Percentiles rank a stretch among this genome's conserved stretches.
These are phyloP conservation scores for Mortierella alpina DNA, from an alignment of 192 early-diverging fungal species.

Conservation along the genomic window DNA sequence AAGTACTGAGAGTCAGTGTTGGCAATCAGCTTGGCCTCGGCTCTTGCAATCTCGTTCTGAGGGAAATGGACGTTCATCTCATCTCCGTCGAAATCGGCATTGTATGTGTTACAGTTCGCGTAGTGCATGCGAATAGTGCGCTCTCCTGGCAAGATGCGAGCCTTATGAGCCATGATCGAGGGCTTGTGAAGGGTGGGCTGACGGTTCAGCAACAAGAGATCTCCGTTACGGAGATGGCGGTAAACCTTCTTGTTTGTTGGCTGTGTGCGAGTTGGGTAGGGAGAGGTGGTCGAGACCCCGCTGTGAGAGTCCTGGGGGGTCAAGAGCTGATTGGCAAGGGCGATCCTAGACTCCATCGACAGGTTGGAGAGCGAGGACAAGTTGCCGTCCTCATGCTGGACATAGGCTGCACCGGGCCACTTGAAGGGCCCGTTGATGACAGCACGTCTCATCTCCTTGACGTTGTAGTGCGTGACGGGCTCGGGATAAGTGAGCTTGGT, in stretches of 20 bases:
- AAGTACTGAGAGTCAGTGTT: constrained; percentile 96
- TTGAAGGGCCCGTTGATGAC: constrained; percentile 95
- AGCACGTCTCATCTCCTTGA: constrained; percentile 87
- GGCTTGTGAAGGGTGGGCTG: constrained; percentile 99
- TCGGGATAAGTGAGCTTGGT: constrained; percentile 96
- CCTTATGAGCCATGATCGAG: constrained; percentile 98
- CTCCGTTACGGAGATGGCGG: constrained; percentile 96
- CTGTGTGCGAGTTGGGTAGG: constrained; percentile 71
- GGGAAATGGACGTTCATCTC: constrained; percentile 99
- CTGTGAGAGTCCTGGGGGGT: constrained; percentile 72
- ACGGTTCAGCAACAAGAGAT: constrained; percentile 97
- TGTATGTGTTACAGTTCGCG: constrained; percentile 92
- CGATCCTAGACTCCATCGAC: constrained; percentile 89
- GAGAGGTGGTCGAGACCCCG: constrained; percentile 52
- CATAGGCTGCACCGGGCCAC: constrained; percentile 96
- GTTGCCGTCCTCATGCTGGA: constrained; percentile 96
- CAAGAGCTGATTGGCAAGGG: constrained; percentile 93
- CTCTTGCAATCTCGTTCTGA: constrained; percentile 95
- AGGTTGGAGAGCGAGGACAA: constrained; percentile 83
- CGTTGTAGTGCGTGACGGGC: constrained; percentile 96
- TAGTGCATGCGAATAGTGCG: constrained; percentile 99
- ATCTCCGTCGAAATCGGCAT: constrained; percentile 99
- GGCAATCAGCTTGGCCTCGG: constrained; percentile 96
- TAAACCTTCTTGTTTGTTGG: constrained; percentile 95
- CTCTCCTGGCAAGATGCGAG: constrained; percentile 93